A percentile compares a stretch with the other conserved stretches of the same genome.
Evolutionary conservation across 192 early-diverging fungal species (phyloP).

Genomic region (Backusella luteola): DNA sequence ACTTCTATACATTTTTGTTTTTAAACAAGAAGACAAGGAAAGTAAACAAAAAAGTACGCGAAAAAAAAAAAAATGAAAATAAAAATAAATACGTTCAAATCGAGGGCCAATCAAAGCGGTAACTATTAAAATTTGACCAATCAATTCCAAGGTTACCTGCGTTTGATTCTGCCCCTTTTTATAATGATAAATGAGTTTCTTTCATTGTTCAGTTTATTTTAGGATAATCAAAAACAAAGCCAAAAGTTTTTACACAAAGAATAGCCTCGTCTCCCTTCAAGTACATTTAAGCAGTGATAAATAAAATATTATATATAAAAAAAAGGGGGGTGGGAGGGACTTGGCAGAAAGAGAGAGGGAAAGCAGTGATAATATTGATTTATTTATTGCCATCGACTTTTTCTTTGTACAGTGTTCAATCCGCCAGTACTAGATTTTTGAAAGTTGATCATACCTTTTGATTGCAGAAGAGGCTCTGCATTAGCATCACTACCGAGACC

Average conservation of each 20-base stretch:
- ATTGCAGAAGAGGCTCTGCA: background rate
- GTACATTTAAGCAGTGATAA: too few relatives aligned
- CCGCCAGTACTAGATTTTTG: constrained; percentile 3
- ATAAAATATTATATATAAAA: background rate
- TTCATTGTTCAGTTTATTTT: background rate
- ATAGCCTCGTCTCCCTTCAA: too few relatives aligned
- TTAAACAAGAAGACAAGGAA: background rate
- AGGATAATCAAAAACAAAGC: too few relatives aligned
- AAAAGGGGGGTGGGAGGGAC: too few relatives aligned
- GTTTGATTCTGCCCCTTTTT: background rate
- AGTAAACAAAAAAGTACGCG: background rate
- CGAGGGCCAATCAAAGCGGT: background rate
- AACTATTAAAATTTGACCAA: background rate
- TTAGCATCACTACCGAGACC: background rate
- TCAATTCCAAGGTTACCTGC: background rate
- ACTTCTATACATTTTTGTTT: background rate
- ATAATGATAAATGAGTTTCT: background rate
- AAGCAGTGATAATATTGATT: background rate
- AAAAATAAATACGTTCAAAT: too few relatives aligned
- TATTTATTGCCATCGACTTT: constrained; percentile 13
- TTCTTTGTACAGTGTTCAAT: background rate
- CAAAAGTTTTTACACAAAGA: too few relatives aligned
- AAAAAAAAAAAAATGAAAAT: background rate
- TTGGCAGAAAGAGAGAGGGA: background rate
- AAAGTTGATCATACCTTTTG: constrained; percentile 12